Evolutionary conservation across 192 early-diverging fungal species (phyloP), one percentile per base, ranked within the genome.

Genomic region (Dimargaris cristalligena): DNA sequence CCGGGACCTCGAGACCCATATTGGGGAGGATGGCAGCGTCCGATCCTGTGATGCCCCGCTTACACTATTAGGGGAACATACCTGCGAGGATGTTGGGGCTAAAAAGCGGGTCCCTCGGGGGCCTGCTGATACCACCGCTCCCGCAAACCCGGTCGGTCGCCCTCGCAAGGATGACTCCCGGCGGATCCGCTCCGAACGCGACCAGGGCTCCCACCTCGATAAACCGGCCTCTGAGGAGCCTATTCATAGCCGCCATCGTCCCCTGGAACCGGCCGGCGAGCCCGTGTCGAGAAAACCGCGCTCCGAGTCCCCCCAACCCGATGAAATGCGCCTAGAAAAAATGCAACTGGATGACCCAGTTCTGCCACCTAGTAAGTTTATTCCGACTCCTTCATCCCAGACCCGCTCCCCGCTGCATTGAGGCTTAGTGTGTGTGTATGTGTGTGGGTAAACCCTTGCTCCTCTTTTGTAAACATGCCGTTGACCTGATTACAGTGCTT

Each of bases 1-100:
- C 65, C 68, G 76, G 59, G 83, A 89, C 60, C 71, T 90, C 46
- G 88, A 92, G 62, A 64, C 75, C 0, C 90, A 92, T 61, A 65
- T 83, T 25, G 80, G 80, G 45, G 78, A 84, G 4, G 65, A 85
- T 81, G 63, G 30, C 45, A 29, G 31, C 60, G 26, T 49, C 51
- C 44, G 54, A 1, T 29, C 48, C 3, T 55, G 28, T 62, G 23
- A 46, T 20, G 34, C 35, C 32, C 16, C 11, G 22, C 10, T 33
- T 10, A 31, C 14, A 68, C 13, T 35, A 18, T 35, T 16, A 14
- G 33, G 44, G 52, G 8, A 41, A 35, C 46, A 47, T 48, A 10
- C 18, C 0, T 57, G 47, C 41, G 41, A 34, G 22, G 34, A 29
- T 3, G 47, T 56, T 8, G 18, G 33, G 22, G 10, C 23, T 14